Percentiles rank a stretch among this genome's conserved stretches.
Evolutionary conservation across 1,284 basidiomycete species (phyloP).

Genomic region (Rhodotorula sp.): DNA sequence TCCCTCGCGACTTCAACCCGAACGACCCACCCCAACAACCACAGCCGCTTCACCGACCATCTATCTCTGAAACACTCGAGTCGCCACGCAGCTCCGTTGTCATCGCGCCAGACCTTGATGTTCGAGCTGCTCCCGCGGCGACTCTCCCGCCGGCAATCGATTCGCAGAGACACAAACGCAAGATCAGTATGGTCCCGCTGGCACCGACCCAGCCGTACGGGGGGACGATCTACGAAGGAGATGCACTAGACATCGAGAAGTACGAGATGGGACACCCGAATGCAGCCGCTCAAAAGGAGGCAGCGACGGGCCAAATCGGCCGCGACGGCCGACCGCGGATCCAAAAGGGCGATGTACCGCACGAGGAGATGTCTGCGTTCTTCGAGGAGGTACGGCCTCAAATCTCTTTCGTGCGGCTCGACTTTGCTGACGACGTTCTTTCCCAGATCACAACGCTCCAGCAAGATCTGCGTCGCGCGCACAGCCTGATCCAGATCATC

Average conservation of each 20-base stretch:
- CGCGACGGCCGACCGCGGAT: conserved; percentile 11
- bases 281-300: conserved; percentile 18
- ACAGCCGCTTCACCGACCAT: background rate
- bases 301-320: background rate
- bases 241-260: background rate
- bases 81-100: background rate
- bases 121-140: background rate
- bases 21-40: background rate
- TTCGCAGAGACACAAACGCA: background rate
- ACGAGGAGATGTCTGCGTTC: conserved; percentile 35
- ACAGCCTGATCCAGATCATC: conserved; percentile 33
- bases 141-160: background rate
- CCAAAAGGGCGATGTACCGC: conserved; percentile 18
- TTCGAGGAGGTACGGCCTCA: conserved; percentile 24
- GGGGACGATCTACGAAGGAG: background rate
- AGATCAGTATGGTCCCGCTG: background rate
- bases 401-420: too few species aligned
- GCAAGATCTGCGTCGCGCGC: conserved; percentile 32
- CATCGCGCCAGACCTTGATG: background rate
- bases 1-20: conserved; percentile 34
- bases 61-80: background rate
- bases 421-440: background rate
- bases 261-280: conserved; percentile 23
- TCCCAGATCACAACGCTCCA: conserved; percentile 38
- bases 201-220: background rate